Evolutionary conservation across 106 monocot species (phyloP), one percentile per base, ranked within the genome.

Genomic region (Ottelia alismoides): DNA sequence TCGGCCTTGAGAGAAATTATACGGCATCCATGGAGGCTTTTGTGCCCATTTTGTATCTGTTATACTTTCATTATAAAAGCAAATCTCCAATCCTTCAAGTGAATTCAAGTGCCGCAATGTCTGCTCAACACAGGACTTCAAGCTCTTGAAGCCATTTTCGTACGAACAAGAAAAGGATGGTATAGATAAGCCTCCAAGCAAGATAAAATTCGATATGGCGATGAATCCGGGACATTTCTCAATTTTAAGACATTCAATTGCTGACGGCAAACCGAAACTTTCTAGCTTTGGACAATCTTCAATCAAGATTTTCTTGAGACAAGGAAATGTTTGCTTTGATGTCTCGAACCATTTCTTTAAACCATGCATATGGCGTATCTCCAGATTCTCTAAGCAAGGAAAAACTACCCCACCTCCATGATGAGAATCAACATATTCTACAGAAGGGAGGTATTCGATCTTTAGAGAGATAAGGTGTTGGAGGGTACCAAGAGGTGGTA

Each of bases 21-120:
- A 53, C 17, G 53, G 53, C 53, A 53, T 53, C 53, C 53, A 53
- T 2, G 1, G 11, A 27, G 53, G 53, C 19, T 10, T n/a, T 27
- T 27, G 23, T 27, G 53, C n/a, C 53, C 53, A 53, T 2, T 17
- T 35, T 35, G 5, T 3, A 6, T 3, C 35, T 35, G 35, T 53
- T 12, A 9, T 51, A 4, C 20, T 9, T 51, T 22, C 51, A 51
- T 24, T 20, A 51, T 24, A 24, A 20, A 24, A 25, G 22, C 27
- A 53, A 12, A 53, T 53, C 14, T 53, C 53, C 2, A 53, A 28
- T 12, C 53, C 53, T 27, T 53, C 53, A 0, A 53, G 28, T 0
- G 17, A 11, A 2, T 17, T 16, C 5, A 53, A 28, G 27, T 20
- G 1, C 28, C 28, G 1, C 16, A 53, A 27, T 27, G 25, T 35